phyloP scores from a whole-genome alignment of 2,329 filamentous ascomycete species.

The Colletotrichum phormii region DNA sequence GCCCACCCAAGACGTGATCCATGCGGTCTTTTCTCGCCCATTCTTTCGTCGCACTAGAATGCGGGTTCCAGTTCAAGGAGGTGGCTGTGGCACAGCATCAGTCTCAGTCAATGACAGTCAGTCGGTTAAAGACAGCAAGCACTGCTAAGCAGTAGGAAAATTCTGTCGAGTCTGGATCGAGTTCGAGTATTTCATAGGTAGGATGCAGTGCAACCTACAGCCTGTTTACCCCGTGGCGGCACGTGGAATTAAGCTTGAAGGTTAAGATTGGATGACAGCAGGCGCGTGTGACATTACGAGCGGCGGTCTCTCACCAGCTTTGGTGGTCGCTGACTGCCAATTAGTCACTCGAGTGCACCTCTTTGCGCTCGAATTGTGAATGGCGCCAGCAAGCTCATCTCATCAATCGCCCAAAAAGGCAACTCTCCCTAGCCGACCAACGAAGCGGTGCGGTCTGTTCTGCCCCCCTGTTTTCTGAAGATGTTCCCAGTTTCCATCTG shows the following conservation, averaged over 20 bases:
- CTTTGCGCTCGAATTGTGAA: constrained; percentile 3
- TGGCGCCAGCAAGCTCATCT: constrained; percentile 21
- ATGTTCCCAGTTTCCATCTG: not conserved
- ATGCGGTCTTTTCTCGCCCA: constrained; percentile 13
- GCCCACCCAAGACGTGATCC: not conserved
- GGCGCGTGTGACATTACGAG: constrained; percentile 30
- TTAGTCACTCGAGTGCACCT: constrained; percentile 1
- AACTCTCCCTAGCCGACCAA: constrained; percentile 6
- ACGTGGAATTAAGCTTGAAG: constrained; percentile 36
- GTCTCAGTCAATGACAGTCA: not conserved
- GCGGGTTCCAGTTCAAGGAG: not conserved
- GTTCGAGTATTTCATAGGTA: not conserved
- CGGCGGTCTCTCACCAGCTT: constrained; percentile 7
- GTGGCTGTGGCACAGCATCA: constrained; percentile 6
- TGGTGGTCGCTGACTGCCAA: constrained; percentile 2
- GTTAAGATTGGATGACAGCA: constrained; percentile 34
- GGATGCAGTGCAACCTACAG: not conserved
- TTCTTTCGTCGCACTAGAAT: not conserved
- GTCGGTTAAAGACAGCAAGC: not conserved
- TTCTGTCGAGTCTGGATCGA: not conserved
- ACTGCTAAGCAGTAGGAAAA: not conserved
- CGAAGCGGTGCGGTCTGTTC: not conserved
- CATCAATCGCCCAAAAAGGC: constrained; percentile 8
- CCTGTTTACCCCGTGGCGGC: not conserved
- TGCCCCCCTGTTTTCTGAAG: not conserved